Evolutionary conservation across 371 early-diverging fungal genomes (phyloP).

Genomic region (Mucor indicus): DNA sequence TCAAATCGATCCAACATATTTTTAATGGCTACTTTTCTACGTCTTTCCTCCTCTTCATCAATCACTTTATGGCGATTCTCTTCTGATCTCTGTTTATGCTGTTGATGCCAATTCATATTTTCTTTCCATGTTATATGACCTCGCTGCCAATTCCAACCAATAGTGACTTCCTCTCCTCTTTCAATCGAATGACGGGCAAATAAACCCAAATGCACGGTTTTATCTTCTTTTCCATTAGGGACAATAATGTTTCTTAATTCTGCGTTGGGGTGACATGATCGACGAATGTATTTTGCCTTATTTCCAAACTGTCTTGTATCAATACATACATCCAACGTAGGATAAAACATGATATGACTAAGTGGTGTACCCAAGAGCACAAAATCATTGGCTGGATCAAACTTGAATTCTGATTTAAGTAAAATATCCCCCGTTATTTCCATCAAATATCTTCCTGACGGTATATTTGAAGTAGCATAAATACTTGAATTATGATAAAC

Average conservation of each 20-base stretch:
- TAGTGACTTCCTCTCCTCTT: conserved; percentile 69
- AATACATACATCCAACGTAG: conserved; percentile 63
- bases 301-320: conserved; percentile 72
- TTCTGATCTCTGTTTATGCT: conserved; percentile 7
- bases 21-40: conserved; percentile 25
- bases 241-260: conserved; percentile 63
- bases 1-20: conserved; percentile 34
- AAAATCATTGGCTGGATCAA: conserved; percentile 62
- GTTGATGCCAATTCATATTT: conserved; percentile 19
- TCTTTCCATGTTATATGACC: conserved; percentile 34
- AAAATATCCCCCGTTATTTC: conserved; percentile 76
- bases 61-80: conserved; percentile 16
- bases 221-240: conserved; percentile 42
- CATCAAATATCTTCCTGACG: conserved; percentile 55
- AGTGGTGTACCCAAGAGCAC: conserved; percentile 56
- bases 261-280: conserved; percentile 72
- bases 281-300: conserved; percentile 67
- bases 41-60: conserved; percentile 29
- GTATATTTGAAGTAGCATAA: conserved; percentile 61
- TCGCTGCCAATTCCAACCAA: conserved; percentile 61
- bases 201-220: conserved; percentile 61
- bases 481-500: conserved; percentile 47
- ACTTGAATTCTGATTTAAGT: conserved; percentile 61
- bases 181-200: conserved; percentile 62
- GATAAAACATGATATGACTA: conserved; percentile 72